Conservation (phyloP, 768 basidiomycete genomes). For the Boletus fagicola region DNA sequence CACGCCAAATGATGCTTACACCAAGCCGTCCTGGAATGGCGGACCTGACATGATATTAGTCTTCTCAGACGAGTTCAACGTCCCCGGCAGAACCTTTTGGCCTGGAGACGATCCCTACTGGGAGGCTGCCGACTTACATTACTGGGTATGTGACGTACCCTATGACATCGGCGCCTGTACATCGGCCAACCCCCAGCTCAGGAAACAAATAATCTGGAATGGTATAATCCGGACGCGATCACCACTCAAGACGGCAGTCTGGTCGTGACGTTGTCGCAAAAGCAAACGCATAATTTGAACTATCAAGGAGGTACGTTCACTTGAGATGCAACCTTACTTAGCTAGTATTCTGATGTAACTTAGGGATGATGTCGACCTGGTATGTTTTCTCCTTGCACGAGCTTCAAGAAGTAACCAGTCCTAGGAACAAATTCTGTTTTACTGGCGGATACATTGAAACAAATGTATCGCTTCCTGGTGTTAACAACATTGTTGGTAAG, state of each 20-base stretch:
- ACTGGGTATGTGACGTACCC: slow-evolving; percentile 37
- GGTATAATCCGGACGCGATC: slow-evolving; percentile 52
- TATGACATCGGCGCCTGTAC: slow-evolving; percentile 25
- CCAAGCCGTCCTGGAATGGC: slow-evolving; percentile 55
- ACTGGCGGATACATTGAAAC: slow-evolving; percentile 76
- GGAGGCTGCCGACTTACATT: slow-evolving; percentile 54
- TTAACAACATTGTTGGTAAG: slow-evolving; percentile 56
- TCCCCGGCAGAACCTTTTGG: slow-evolving; percentile 73
- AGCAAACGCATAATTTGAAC: slow-evolving; percentile 43
- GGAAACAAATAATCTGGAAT: slow-evolving; percentile 54
- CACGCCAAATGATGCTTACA: slow-evolving; percentile 56
- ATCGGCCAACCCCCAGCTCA: slow-evolving; percentile 27
- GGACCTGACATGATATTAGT: slow-evolving; percentile 57
- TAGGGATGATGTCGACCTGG: slow-evolving; percentile 50
- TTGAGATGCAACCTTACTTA: slow-evolving; percentile 13
- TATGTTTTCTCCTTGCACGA: slow-evolving; percentile 9
- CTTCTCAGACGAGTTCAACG: slow-evolving; percentile 82
- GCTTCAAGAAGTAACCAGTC: slow-evolving; percentile 6
- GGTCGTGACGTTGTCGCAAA: slow-evolving; percentile 48
- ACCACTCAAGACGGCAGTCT: slow-evolving; percentile 52
- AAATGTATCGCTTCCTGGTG: slow-evolving; percentile 62
- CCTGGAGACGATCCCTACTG: slow-evolving; percentile 84
- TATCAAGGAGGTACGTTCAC: slow-evolving; percentile 39
- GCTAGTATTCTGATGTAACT: slow-evolving; percentile 34
- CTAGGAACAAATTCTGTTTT: slow-evolving; percentile 88